Percentiles rank a stretch among this genome's conserved stretches.
Evolutionary conservation across 2,329 filamentous ascomycete species (phyloP).

Genomic region (Colletotrichum echinochloae): DNA sequence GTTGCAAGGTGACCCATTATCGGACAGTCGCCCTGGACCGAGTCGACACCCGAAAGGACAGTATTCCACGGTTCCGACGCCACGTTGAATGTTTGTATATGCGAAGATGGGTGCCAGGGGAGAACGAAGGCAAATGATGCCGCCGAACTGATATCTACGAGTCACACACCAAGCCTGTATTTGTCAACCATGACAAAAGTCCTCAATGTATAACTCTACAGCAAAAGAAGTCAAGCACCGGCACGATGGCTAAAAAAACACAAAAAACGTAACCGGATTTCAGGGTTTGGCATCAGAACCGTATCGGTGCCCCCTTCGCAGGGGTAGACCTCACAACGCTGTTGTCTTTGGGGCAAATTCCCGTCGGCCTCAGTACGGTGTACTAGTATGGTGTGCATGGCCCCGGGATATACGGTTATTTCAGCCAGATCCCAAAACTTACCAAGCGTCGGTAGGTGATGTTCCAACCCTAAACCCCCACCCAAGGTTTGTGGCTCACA

Average conservation of each 20-base stretch:
- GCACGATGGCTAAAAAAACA: not conserved
- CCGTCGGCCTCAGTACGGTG: constrained; percentile 9
- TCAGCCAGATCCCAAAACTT: constrained; percentile 15
- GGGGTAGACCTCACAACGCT: constrained; percentile 16
- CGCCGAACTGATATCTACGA: not conserved
- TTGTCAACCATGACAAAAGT: not conserved
- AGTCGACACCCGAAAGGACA: not conserved
- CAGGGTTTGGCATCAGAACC: not conserved
- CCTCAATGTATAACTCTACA: not conserved
- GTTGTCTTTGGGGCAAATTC: constrained; percentile 4
- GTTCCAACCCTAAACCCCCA: constrained; percentile 11
- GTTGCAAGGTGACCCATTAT: not conserved
- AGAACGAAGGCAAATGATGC: not conserved
- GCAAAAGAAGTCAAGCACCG: not conserved
- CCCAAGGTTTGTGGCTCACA: constrained; percentile 6
- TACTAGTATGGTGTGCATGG: not conserved
- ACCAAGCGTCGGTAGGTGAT: constrained; percentile 27
- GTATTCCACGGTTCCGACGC: not conserved
- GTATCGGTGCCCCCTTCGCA: not conserved
- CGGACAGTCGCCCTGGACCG: constrained; percentile 15
- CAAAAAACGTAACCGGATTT: not conserved
- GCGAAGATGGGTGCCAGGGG: not conserved
- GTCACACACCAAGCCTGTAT: not conserved
- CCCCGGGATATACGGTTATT: not conserved
- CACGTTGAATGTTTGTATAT: too few relatives aligned